Evolutionary conservation across 805 yeast genomes (phyloP).

Genomic region (Nakazawaea wickerhamii): DNA sequence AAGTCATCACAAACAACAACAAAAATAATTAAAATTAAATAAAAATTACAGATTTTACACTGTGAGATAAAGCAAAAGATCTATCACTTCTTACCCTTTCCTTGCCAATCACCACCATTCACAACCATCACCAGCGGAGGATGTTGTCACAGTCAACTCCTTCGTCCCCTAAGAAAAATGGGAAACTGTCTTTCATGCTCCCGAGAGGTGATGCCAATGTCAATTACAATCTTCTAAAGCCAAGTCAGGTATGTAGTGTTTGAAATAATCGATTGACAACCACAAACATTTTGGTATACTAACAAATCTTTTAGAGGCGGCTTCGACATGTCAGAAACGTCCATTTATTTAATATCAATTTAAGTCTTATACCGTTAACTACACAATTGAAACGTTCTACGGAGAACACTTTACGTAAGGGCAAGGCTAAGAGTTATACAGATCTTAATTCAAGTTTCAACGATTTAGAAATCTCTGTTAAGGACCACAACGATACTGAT

Average conservation of each 20-base stretch:
- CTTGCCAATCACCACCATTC: no score
- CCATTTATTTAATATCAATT: slow-evolving; percentile 8
- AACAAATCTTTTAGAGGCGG: slow-evolving; percentile 1
- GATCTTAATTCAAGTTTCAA: slow-evolving; percentile 5
- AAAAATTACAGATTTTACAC: no score
- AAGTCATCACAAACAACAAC: no score
- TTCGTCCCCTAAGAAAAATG: not conserved
- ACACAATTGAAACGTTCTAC: not conserved
- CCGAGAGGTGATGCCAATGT: not conserved
- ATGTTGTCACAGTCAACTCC: slow-evolving; percentile 3
- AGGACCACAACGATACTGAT: not conserved
- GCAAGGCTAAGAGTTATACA: slow-evolving; percentile 9
- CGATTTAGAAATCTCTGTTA: not conserved
- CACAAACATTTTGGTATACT: not conserved
- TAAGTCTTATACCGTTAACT: not conserved
- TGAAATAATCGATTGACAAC: not conserved
- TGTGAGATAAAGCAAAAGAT: no score
- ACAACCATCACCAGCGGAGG: not conserved
- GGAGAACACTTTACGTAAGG: not conserved
- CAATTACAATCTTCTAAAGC: slow-evolving; percentile 4
- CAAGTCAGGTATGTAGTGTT: slow-evolving; percentile 7
- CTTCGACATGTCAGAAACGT: slow-evolving; percentile 7
- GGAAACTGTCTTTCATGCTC: not conserved
- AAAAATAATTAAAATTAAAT: no score
- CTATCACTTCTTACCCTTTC: no score